Conservation (phyloP, 2,329 filamentous ascomycete genomes). For the Chaetomiaceae sp. region DNA sequence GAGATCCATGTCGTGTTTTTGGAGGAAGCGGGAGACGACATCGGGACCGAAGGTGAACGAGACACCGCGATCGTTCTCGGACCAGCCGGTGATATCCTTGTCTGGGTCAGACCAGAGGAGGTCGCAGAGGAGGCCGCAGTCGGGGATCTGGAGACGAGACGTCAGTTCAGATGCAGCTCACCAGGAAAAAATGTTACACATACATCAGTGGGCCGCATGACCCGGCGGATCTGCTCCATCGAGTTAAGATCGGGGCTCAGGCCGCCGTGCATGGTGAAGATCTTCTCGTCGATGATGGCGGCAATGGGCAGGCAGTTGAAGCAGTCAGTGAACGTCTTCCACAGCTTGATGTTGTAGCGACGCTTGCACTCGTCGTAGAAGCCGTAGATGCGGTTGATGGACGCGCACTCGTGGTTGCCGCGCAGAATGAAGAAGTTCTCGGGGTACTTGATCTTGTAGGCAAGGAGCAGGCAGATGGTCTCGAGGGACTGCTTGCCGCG, state of each 20-base stretch:
- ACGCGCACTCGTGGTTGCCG: slow-evolving; percentile 98
- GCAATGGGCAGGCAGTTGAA: slow-evolving; percentile 99
- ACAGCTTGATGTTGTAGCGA: slow-evolving; percentile 98
- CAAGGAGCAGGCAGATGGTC: slow-evolving; percentile 92
- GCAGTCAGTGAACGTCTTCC: slow-evolving; percentile 99
- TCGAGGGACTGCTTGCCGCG: slow-evolving; percentile 98
- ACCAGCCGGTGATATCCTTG: slow-evolving; percentile 99
- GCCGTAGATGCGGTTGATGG: slow-evolving; percentile 97
- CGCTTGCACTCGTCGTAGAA: slow-evolving; percentile 99
- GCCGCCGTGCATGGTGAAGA: slow-evolving; percentile 99
- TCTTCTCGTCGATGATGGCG: slow-evolving; percentile 99
- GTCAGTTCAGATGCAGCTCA: slow-evolving; percentile 1
- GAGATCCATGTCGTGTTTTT: slow-evolving; percentile 99
- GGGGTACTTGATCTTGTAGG: slow-evolving; percentile 99
- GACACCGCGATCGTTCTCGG: slow-evolving; percentile 96
- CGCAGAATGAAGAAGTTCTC: slow-evolving; percentile 99
- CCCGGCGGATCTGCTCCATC: slow-evolving; percentile 98
- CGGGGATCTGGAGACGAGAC: slow-evolving; percentile 69
- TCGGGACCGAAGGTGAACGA: slow-evolving; percentile 98
- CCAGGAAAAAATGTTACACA: slow-evolving; percentile 36
- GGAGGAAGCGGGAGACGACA: slow-evolving; percentile 92
- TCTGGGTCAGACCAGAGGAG: slow-evolving; percentile 98
- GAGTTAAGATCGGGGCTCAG: slow-evolving; percentile 96
- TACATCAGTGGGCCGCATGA: slow-evolving; percentile 98
- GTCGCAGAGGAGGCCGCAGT: slow-evolving; percentile 96